phyloP scores from a whole-genome alignment of 2,329 filamentous ascomycete genomes.

The Trichoderma brevicompactum region DNA sequence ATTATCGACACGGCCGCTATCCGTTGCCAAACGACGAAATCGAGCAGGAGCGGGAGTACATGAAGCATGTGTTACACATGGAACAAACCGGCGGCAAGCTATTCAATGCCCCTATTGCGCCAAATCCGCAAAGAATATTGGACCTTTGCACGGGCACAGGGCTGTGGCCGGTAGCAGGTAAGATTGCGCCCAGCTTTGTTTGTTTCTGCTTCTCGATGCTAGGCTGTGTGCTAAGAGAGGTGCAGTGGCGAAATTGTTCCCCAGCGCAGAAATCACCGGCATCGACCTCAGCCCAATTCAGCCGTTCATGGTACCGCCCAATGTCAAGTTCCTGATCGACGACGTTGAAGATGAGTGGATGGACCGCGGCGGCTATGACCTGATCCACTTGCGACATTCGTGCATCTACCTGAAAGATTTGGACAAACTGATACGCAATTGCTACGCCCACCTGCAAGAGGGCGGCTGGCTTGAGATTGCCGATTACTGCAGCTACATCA shows the following conservation, averaged over 20 bases:
- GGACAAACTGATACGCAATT: constrained; percentile 30
- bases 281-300: constrained; percentile 49
- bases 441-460: constrained; percentile 42
- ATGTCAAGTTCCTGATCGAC: constrained; percentile 47
- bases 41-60: constrained; percentile 47
- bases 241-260: constrained; percentile 41
- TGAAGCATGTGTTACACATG: constrained; percentile 47
- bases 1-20: constrained; percentile 43
- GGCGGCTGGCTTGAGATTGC: constrained; percentile 52
- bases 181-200: not conserved
- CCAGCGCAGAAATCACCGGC: constrained; percentile 44
- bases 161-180: constrained; percentile 51
- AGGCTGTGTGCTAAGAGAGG: not conserved
- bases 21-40: constrained; percentile 47
- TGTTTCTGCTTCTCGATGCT: not conserved
- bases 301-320: constrained; percentile 47
- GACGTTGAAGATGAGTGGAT: constrained; percentile 43
- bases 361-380: constrained; percentile 35
- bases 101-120: constrained; percentile 48
- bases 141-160: constrained; percentile 46
- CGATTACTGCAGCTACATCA: constrained; percentile 42
- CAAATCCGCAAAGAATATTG: constrained; percentile 43
- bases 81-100: constrained; percentile 43
- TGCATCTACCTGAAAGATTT: constrained; percentile 32
- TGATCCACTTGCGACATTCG: constrained; percentile 40